Base-by-base conservation (phyloP, 2,329 filamentous ascomycete genomes). In the Paracamarosporium sp. region DNA sequence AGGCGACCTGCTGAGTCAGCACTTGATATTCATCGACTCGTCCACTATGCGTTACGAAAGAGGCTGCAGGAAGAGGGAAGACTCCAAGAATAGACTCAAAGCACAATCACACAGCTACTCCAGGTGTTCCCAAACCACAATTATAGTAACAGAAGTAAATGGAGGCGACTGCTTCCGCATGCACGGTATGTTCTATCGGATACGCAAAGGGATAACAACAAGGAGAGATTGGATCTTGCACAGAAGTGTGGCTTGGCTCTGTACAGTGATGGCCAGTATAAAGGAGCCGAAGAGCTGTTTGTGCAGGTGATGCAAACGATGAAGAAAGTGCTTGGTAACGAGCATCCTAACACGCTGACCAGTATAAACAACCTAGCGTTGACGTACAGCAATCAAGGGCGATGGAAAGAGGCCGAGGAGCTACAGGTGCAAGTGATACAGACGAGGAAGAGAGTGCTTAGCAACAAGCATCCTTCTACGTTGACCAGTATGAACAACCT, bases 161-260 rank as follows among this genome's bases (percentile, higher is more conserved):
- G 57, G 65, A 67, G 60, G 54, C 57, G 58, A 55, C 47, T 64
- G 22, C 58, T 68, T 40, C 59, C 57, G 13, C 61, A 66, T 61
- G 57, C 57, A 13, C 31, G 59, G 50, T 64, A 60, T 33, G 53
- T 50, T 56, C 47, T 67, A 35, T 62, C 56, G 31, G 44, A 61
- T 51, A 40, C 9, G 5, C n/a, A 17, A 20, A 27, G 24, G 7
- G 6, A 44, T 15, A 22, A 25, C 7, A 4, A 25, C 15, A 25
- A 13, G 20, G 22, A 44, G 12, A 44, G 4, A 12, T 15, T 15
- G 24, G 5, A 9, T 5, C 6, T 25, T 11, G 15, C 6, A 27
- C 3, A 11, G 11, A 59, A 59, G 41, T 65, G 50, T 59, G 64
- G 62, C 11, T 56, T 13, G 50, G 31, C 59, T 17, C 45, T 64